phyloP scores from a whole-genome alignment of 1,284 basidiomycete genomes.

The Vanrija humicola region DNA sequence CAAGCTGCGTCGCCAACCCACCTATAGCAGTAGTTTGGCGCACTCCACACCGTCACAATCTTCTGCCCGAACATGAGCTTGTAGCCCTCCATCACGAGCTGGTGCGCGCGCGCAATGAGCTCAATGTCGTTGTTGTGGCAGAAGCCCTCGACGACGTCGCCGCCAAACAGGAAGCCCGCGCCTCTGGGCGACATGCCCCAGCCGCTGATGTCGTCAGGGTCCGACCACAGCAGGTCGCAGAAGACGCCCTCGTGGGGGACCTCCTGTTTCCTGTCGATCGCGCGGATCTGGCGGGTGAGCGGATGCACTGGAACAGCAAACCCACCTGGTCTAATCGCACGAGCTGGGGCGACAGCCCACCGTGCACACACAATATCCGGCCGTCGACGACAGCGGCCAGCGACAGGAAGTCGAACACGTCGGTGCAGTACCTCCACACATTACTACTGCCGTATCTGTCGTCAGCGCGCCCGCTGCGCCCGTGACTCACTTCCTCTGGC shows the following conservation, averaged over 20 bases:
- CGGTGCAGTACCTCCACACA: conserved; percentile 97
- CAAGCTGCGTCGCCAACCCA: conserved; percentile 45
- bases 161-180: conserved; percentile 92
- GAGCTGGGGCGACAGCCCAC: conserved; percentile 84
- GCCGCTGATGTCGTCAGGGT: conserved; percentile 90
- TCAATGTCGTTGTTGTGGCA: conserved; percentile 89
- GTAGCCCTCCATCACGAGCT: conserved; percentile 97
- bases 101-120: conserved; percentile 93
- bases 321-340: conserved; percentile 79
- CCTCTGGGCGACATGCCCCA: conserved; percentile 98
- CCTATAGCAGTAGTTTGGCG: conserved; percentile 98
- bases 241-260: conserved; percentile 99
- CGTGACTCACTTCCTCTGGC: conserved; percentile 68
- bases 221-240: conserved; percentile 98
- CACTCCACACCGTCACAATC: conserved; percentile 98
- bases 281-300: conserved; percentile 66
- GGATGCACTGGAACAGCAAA: conserved; percentile 3
- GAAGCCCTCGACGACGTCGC: conserved; percentile 84
- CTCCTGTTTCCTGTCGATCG: conserved; percentile 94
- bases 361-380: conserved; percentile 86
- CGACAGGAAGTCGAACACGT: conserved; percentile 96
- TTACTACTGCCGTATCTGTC: conserved; percentile 76
- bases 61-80: conserved; percentile 95
- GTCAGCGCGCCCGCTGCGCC: neutral
- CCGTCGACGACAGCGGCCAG: conserved; percentile 94